These are phyloP conservation scores for Puccinia triticina DNA, from an alignment of 1,284 basidiomycete genomes.

Conservation along the genomic window DNA sequence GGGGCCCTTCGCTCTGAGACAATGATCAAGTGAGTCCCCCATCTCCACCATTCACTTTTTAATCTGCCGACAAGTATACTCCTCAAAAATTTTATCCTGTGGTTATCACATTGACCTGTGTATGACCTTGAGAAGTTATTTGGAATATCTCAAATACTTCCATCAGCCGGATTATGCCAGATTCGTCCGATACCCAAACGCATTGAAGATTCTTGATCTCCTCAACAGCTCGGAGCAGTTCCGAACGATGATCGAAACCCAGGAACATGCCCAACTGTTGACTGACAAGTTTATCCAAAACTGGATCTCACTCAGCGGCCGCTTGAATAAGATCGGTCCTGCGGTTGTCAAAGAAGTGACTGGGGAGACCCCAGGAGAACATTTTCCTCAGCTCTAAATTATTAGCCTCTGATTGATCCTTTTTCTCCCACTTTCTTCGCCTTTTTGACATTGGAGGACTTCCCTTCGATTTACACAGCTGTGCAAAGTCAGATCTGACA, in stretches of 20 bases:
- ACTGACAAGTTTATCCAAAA: slow-evolving; percentile 43
- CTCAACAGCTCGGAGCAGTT: slow-evolving; percentile 41
- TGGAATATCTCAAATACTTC: slow-evolving; percentile 45
- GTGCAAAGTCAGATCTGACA: too few species aligned
- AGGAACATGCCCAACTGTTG: slow-evolving; percentile 38
- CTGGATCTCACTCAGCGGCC: slow-evolving; percentile 47
- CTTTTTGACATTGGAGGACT: too few species aligned
- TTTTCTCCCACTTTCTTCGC: too few species aligned
- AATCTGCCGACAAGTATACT: too few species aligned
- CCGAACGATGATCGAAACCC: slow-evolving; percentile 30
- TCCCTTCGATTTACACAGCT: too few species aligned
- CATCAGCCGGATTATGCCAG: slow-evolving; percentile 38
- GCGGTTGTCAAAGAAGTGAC: neutral
- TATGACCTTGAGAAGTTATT: slow-evolving; percentile 3
- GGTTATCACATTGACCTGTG: neutral
- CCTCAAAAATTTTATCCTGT: too few species aligned
- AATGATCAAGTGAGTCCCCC: slow-evolving; percentile 41
- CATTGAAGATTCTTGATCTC: slow-evolving; percentile 33
- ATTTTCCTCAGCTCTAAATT: too few species aligned
- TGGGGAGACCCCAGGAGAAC: neutral
- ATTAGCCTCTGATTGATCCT: too few species aligned
- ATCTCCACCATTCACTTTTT: neutral
- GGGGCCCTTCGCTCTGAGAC: slow-evolving; percentile 40
- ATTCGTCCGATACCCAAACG: slow-evolving; percentile 41
- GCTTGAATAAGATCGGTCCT: slow-evolving; percentile 26